Percentiles rank a stretch among this genome's conserved stretches.
phyloP scores from a whole-genome alignment of 345 rosid species.

The Sisymbrium irio region DNA sequence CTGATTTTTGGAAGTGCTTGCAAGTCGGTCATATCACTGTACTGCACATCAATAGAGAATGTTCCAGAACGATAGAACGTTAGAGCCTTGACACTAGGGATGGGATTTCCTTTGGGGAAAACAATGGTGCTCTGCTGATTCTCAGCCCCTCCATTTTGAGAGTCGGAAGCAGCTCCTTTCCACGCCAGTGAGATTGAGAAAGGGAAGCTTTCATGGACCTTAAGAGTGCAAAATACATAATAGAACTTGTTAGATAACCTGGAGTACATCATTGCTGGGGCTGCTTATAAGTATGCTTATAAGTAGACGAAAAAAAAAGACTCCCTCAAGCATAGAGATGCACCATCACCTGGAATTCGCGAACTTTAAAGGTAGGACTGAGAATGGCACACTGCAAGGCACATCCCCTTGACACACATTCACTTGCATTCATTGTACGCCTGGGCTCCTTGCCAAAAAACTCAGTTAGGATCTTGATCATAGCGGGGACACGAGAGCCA shows the following conservation, averaged over 20 bases:
- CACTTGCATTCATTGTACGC: conserved; percentile 97
- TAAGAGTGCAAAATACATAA: not conserved
- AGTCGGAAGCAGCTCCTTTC: conserved; percentile 71
- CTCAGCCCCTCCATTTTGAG: conserved; percentile 59
- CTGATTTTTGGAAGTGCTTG: conserved; percentile 77
- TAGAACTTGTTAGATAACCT: conserved; percentile 2
- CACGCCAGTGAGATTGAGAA: conserved; percentile 71
- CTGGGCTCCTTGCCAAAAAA: conserved; percentile 97
- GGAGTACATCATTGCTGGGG: not conserved
- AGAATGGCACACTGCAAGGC: conserved; percentile 96
- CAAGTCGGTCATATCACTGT: conserved; percentile 56
- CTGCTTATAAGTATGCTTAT: not conserved
- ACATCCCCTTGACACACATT: conserved; percentile 88
- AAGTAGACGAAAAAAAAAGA: not conserved
- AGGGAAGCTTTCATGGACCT: conserved; percentile 92
- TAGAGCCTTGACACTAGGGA: conserved; percentile 85
- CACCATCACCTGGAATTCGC: conserved; percentile 81
- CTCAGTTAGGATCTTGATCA: conserved; percentile 74
- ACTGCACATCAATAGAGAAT: conserved; percentile 75
- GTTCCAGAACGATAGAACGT: conserved; percentile 79
- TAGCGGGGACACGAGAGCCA: conserved; percentile 88
- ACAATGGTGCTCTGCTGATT: conserved; percentile 74
- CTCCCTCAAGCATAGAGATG: not conserved
- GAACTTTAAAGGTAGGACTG: conserved; percentile 95
- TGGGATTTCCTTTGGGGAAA: conserved; percentile 81